Evolutionary conservation across 169 alveolate genomes (phyloP).

Genomic region (Haemoproteus tartakovskyi): DNA sequence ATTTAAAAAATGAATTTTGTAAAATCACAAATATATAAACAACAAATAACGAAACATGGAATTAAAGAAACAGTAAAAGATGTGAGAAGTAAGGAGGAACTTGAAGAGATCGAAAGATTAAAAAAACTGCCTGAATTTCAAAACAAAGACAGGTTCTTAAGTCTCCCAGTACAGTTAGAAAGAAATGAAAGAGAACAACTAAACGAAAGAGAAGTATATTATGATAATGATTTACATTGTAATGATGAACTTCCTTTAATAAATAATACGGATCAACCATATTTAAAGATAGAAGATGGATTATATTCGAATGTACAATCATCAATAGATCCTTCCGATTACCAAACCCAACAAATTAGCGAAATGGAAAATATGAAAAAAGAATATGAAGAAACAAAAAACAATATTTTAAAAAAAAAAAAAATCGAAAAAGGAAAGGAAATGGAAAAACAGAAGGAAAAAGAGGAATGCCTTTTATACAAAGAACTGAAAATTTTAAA

Average conservation of each 20-base stretch:
- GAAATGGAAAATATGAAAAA: too few species aligned
- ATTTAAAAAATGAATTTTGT: conserved; percentile 65
- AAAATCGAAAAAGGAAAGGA: too few species aligned
- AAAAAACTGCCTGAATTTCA: conserved; percentile 62
- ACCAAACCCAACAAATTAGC: too few species aligned
- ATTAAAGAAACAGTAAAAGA: conserved; percentile 50
- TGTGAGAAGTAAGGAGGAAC: conserved; percentile 52
- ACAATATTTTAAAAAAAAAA: too few species aligned
- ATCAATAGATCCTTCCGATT: too few species aligned
- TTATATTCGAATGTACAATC: too few species aligned
- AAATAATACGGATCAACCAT: conserved; percentile 25
- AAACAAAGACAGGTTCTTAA: conserved; percentile 34
- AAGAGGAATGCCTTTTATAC: too few species aligned
- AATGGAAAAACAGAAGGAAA: too few species aligned
- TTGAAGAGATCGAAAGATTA: conserved; percentile 21
- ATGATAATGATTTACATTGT: neutral
- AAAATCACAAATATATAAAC: conserved; percentile 57
- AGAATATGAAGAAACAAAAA: too few species aligned
- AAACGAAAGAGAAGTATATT: neutral
- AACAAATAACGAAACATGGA: conserved; percentile 52
- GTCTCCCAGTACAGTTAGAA: conserved; percentile 44
- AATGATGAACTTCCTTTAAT: conserved; percentile 18
- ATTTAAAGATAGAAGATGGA: too few species aligned
- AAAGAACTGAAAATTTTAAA: too few species aligned
- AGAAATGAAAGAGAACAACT: conserved; percentile 15